Percentiles rank a stretch among this genome's conserved stretches.
phyloP scores from a whole-genome alignment of 495 filamentous ascomycete genomes.

The Penicillium nucicola region DNA sequence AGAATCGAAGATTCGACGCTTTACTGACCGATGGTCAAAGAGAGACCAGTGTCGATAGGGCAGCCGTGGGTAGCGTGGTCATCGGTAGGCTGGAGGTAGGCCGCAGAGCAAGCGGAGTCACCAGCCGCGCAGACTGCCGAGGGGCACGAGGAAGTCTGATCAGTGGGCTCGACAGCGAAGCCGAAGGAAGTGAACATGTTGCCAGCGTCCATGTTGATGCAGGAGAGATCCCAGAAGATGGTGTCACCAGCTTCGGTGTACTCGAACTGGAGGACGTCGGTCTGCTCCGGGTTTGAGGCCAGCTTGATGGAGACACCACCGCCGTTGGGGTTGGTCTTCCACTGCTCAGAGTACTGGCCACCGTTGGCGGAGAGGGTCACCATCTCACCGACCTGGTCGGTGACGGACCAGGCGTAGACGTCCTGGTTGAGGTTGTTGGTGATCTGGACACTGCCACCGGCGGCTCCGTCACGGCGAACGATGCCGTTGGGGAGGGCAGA shows the following conservation, averaged over 20 bases:
- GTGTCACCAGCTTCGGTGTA: slow-evolving; percentile 35
- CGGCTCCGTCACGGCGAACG: slow-evolving; percentile 11
- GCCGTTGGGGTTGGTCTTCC: slow-evolving; percentile 36
- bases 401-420: slow-evolving; percentile 43
- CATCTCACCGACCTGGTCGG: slow-evolving; percentile 26
- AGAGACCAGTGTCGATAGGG: slow-evolving; percentile 40
- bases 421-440: slow-evolving; percentile 37
- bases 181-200: slow-evolving; percentile 42
- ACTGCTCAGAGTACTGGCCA: slow-evolving; percentile 34
- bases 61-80: slow-evolving; percentile 47
- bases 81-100: slow-evolving; percentile 42
- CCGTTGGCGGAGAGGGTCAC: slow-evolving; percentile 27
- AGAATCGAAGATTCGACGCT: slow-evolving; percentile 3
- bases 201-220: slow-evolving; percentile 38
- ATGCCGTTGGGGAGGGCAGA: slow-evolving; percentile 33
- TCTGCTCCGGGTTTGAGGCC: slow-evolving; percentile 23
- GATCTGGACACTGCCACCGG: slow-evolving; percentile 33
- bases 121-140: slow-evolving; percentile 37
- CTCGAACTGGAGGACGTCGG: slow-evolving; percentile 45
- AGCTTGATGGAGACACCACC: slow-evolving; percentile 47
- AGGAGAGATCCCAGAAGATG: slow-evolving; percentile 45
- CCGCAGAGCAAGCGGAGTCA: slow-evolving; percentile 34
- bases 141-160: slow-evolving; percentile 29
- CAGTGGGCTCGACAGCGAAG: slow-evolving; percentile 36
- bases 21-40: slow-evolving; percentile 35